These are phyloP conservation scores for Eucalyptus victrix DNA, from an alignment of 345 rosid species.

Conservation along the genomic window DNA sequence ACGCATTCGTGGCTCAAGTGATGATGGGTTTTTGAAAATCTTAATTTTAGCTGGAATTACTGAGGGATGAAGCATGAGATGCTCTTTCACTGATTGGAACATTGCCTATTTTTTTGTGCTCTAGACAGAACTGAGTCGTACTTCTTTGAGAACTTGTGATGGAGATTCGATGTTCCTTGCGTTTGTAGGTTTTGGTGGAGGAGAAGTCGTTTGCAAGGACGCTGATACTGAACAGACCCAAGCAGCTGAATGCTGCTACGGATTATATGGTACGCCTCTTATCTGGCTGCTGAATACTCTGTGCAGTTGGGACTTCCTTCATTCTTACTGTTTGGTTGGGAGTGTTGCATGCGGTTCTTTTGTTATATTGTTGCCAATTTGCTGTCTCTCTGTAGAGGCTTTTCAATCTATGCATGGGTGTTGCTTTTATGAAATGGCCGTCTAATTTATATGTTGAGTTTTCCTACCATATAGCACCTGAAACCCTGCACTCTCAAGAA, in stretches of 20 bases:
- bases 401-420: not conserved
- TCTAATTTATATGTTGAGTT: not conserved
- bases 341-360: not conserved
- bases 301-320: not conserved
- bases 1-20: not conserved
- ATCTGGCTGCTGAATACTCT: not conserved
- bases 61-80: not conserved
- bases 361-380: not conserved
- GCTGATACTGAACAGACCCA: not conserved
- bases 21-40: not conserved
- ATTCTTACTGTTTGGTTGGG: not conserved
- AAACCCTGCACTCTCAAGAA: not conserved
- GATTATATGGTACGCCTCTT: not conserved
- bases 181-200: not conserved
- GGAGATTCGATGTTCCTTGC: not conserved
- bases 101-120: not conserved
- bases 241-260: not conserved
- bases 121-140: not conserved
- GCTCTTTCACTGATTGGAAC: not conserved
- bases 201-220: not conserved
- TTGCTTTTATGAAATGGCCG: not conserved
- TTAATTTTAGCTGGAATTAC: not conserved
- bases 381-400: not conserved
- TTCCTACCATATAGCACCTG: not conserved
- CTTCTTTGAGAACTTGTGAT: not conserved